Percentiles rank a stretch among this genome's conserved stretches.
Evolutionary conservation across 148 eudicot species (phyloP).

Genomic region (Linanthus parryae): DNA sequence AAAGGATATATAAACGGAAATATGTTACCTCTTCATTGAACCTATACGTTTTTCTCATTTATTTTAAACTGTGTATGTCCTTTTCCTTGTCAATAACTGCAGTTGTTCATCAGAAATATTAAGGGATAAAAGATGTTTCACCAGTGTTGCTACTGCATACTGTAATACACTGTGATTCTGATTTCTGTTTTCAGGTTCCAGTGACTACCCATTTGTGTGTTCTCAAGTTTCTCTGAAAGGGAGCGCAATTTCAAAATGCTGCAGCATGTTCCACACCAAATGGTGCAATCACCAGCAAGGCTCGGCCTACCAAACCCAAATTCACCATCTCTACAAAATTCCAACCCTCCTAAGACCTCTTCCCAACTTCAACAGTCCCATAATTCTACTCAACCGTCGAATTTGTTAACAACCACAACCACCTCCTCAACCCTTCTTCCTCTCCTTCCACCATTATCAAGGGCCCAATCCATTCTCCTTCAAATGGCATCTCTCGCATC

Average conservation of each 20-base stretch:
- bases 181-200: slow-evolving; percentile 7
- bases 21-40: too few species aligned
- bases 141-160: too few species aligned
- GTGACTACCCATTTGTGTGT: background rate
- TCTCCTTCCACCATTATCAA: slow-evolving; percentile 81
- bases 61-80: too few species aligned
- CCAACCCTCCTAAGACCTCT: slow-evolving; percentile 51
- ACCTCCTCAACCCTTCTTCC: slow-evolving; percentile 68
- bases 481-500: slow-evolving; percentile 81
- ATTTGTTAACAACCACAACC: slow-evolving; percentile 25
- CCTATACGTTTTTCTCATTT: too few species aligned
- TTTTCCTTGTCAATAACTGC: too few species aligned
- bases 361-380: slow-evolving; percentile 54
- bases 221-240: slow-evolving; percentile 3
- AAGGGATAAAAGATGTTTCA: too few species aligned
- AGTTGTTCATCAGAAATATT: too few species aligned
- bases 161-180: too few species aligned
- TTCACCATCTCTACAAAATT: slow-evolving; percentile 76
- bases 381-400: slow-evolving; percentile 36
- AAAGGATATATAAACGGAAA: too few species aligned
- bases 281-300: slow-evolving; percentile 81
- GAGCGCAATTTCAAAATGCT: slow-evolving; percentile 29
- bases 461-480: slow-evolving; percentile 73
- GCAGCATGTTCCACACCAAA: slow-evolving; percentile 43
- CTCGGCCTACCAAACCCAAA: slow-evolving; percentile 85